Percentiles rank a stretch among this genome's conserved stretches.
Evolutionary conservation across 2,329 filamentous ascomycete species (phyloP).

Genomic region (Xylariaceae sp.): DNA sequence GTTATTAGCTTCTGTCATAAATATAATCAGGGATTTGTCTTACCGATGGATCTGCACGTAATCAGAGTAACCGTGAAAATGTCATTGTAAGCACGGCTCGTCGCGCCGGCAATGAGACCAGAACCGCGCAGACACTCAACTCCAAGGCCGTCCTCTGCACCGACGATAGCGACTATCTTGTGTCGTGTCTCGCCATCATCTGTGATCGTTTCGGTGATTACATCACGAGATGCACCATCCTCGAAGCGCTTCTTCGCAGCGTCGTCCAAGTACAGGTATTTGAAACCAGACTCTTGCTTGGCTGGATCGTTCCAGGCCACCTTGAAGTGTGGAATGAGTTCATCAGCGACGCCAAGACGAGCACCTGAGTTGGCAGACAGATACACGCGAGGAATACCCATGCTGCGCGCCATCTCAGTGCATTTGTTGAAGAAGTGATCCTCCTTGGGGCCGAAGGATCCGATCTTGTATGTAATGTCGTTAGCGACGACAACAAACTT

Average conservation of each 20-base stretch:
- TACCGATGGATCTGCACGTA: conserved; percentile 94
- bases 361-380: conserved; percentile 98
- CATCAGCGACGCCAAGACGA: conserved; percentile 91
- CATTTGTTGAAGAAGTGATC: conserved; percentile 99
- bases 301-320: conserved; percentile 88
- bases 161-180: conserved; percentile 91
- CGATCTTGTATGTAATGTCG: conserved; percentile 99
- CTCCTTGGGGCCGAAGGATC: conserved; percentile 93
- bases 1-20: conserved; percentile 26
- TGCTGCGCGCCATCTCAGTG: conserved; percentile 88
- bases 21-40: conserved; percentile 23
- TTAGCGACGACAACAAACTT: conserved; percentile 97
- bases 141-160: conserved; percentile 91
- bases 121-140: conserved; percentile 96
- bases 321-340: conserved; percentile 94
- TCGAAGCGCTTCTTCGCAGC: conserved; percentile 84
- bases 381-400: conserved; percentile 96
- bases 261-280: conserved; percentile 90
- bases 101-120: conserved; percentile 96
- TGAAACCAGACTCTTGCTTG: conserved; percentile 86
- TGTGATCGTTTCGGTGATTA: conserved; percentile 81
- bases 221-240: conserved; percentile 67
- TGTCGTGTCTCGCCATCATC: conserved; percentile 87
- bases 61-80: conserved; percentile 98
- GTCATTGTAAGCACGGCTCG: conserved; percentile 94